A percentile compares a stretch with the other conserved stretches of the same genome.
phyloP scores from a whole-genome alignment of 2,329 filamentous ascomycete genomes.

The Xylaria sp. region DNA sequence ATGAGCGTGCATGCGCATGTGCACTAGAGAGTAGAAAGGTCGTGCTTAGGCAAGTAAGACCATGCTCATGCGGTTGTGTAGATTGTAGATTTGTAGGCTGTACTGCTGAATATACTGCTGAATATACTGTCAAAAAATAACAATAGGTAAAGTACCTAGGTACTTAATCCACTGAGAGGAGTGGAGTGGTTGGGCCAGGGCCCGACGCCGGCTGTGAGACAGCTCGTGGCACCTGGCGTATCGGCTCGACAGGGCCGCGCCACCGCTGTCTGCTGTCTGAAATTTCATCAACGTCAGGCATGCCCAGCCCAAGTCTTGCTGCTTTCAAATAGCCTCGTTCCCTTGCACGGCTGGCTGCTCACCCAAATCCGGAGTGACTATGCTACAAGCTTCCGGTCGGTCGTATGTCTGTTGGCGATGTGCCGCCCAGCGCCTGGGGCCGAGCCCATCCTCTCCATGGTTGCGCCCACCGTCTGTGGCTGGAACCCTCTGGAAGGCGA shows the following conservation, averaged over 20 bases:
- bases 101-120: no score
- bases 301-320: neutral
- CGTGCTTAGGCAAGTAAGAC: no score
- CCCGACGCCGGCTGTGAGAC: neutral
- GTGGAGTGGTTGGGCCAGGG: neutral
- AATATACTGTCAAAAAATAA: no score
- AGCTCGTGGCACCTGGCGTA: neutral
- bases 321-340: neutral
- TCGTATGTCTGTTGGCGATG: constrained; percentile 44
- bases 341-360: neutral
- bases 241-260: neutral
- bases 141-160: no score
- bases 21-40: no score
- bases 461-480: constrained; percentile 19
- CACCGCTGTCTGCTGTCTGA: constrained; percentile 5
- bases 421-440: constrained; percentile 26
- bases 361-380: constrained; percentile 13
- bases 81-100: neutral
- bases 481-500: constrained; percentile 11
- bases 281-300: constrained; percentile 17
- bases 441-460: constrained; percentile 15
- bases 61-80: neutral
- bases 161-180: no score
- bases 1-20: no score
- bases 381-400: constrained; percentile 38